These are phyloP conservation scores for Cicer chorassanicum DNA, from an alignment of 306 rosid species.

Conservation along the genomic window DNA sequence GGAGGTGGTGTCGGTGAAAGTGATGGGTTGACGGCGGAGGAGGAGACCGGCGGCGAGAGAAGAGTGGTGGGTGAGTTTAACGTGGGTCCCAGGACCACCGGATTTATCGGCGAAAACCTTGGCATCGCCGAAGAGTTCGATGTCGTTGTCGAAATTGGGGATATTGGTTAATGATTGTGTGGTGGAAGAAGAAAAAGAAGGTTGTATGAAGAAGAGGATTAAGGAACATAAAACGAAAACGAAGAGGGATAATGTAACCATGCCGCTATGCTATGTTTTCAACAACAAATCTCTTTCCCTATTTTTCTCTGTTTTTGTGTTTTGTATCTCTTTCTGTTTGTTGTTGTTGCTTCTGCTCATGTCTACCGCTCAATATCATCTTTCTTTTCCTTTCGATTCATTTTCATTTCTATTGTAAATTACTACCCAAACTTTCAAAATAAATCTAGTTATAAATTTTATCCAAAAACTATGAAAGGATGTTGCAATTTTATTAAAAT, in stretches of 20 bases:
- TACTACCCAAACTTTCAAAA: too few relatives aligned
- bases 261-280: slow-evolving; percentile 31
- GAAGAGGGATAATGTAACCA: slow-evolving; percentile 54
- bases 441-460: too few relatives aligned
- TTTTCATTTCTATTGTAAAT: too few relatives aligned
- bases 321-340: not conserved
- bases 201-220: slow-evolving; percentile 39
- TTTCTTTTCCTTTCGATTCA: too few relatives aligned
- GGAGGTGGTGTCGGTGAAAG: slow-evolving; percentile 42
- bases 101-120: slow-evolving; percentile 34
- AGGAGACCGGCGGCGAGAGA: slow-evolving; percentile 61
- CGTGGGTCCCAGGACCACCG: slow-evolving; percentile 36
- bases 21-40: slow-evolving; percentile 48
- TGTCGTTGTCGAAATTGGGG: slow-evolving; percentile 54
- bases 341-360: not conserved
- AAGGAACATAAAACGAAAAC: slow-evolving; percentile 37
- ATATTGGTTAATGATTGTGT: slow-evolving; percentile 35
- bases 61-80: slow-evolving; percentile 51
- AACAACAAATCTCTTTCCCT: not conserved
- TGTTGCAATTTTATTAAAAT: too few relatives aligned
- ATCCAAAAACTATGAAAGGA: too few relatives aligned
- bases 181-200: slow-evolving; percentile 46
- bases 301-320: not conserved
- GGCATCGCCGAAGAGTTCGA: slow-evolving; percentile 66
- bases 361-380: not conserved